phyloP scores from a whole-genome alignment of 208 protist genomes.

The Angomonas ambiguus region DNA sequence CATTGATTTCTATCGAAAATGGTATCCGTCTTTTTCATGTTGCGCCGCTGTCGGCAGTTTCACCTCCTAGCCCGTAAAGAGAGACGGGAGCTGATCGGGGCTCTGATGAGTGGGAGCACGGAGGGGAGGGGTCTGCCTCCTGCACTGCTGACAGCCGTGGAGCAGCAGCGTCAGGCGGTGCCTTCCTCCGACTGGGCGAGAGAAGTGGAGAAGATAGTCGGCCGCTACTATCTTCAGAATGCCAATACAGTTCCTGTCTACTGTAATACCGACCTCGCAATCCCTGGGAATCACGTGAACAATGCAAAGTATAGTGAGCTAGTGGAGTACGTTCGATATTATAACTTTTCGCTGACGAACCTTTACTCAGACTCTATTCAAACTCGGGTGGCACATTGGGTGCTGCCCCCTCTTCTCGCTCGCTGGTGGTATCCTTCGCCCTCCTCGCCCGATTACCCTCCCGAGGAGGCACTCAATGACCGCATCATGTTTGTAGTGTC shows the following conservation, averaged over 20 bases:
- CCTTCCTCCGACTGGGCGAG: too few species aligned
- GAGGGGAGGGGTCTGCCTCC: too few species aligned
- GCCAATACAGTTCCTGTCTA: not conserved
- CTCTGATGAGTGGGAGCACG: too few species aligned
- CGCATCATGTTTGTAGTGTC: not conserved
- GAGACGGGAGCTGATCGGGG: not conserved
- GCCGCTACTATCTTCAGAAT: not conserved
- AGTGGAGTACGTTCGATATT: not conserved
- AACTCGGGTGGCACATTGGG: not conserved
- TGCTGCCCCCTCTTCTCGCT: too few species aligned
- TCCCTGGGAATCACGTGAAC: constrained; percentile 2
- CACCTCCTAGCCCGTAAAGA: not conserved
- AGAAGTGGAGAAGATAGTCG: not conserved
- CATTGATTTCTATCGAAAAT: not conserved
- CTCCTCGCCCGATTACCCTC: too few species aligned
- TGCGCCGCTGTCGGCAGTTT: not conserved
- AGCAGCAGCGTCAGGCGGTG: too few species aligned
- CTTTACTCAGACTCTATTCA: not conserved
- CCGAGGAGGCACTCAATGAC: not conserved
- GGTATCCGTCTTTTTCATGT: not conserved
- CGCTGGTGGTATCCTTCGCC: too few species aligned
- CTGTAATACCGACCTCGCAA: not conserved
- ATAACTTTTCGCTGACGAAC: not conserved
- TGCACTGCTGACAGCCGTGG: too few species aligned
- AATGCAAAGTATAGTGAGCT: not conserved